A percentile compares a stretch with the other conserved stretches of the same genome.
Evolutionary conservation across 1,284 basidiomycete genomes (phyloP).

Genomic region (Trametes polyzona): DNA sequence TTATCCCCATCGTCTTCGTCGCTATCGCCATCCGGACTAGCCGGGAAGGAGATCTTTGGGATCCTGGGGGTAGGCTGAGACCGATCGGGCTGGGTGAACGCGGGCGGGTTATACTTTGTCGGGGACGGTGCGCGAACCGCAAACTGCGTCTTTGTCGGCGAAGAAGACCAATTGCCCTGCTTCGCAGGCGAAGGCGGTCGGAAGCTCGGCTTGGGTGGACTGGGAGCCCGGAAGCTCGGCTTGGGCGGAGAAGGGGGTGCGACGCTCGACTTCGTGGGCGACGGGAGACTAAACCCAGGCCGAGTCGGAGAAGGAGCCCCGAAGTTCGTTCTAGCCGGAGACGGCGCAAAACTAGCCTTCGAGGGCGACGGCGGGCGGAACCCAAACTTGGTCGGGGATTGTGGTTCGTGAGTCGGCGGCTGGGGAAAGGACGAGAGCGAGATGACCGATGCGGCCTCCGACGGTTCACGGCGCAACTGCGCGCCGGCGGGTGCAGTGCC

Average conservation of each 20-base stretch:
- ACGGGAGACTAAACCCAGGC: not conserved
- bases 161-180: not conserved
- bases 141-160: slow-evolving; percentile 9
- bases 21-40: slow-evolving; percentile 30
- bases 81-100: not conserved
- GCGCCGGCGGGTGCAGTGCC: slow-evolving; percentile 8
- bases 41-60: slow-evolving; percentile 40
- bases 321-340: slow-evolving; percentile 5
- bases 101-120: slow-evolving; percentile 7
- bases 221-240: not conserved
- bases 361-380: slow-evolving; percentile 1
- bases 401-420: slow-evolving; percentile 17
- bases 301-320: not conserved
- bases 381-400: slow-evolving; percentile 14
- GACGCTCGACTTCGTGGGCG: slow-evolving; percentile 1
- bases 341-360: not conserved
- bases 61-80: slow-evolving; percentile 19
- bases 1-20: slow-evolving; percentile 27
- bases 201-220: not conserved
- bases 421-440: slow-evolving; percentile 34
- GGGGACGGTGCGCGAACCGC: slow-evolving; percentile 11
- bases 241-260: not conserved
- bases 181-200: slow-evolving; percentile 15
- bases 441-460: slow-evolving; percentile 27
- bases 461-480: slow-evolving; percentile 18